Conservation (phyloP, 805 yeast genomes). For the Wickerhamomyces hampshirensis region DNA sequence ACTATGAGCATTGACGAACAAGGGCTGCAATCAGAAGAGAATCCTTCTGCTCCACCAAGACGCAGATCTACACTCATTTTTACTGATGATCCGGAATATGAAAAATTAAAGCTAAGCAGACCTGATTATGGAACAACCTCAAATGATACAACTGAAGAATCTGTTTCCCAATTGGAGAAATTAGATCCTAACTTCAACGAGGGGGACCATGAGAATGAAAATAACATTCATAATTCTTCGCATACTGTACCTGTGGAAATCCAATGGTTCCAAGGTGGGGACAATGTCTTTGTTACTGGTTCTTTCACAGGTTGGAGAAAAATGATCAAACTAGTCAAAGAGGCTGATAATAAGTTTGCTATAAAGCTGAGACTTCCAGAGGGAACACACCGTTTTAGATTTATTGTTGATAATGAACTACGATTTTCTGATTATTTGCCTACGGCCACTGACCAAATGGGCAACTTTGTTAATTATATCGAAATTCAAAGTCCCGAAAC, state of each 20-base stretch:
- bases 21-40: not conserved
- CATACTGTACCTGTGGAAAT: conserved; percentile 52
- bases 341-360: conserved; percentile 49
- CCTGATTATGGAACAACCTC: conserved; percentile 23
- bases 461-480: conserved; percentile 88
- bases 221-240: conserved; percentile 6
- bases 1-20: conserved; percentile 23
- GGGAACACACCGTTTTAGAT: conserved; percentile 90
- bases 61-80: conserved; percentile 70
- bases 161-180: conserved; percentile 9
- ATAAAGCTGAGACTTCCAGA: conserved; percentile 76
- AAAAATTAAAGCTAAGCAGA: conserved; percentile 39
- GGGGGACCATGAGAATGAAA: conserved; percentile 6
- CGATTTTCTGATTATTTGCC: conserved; percentile 84
- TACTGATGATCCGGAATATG: conserved; percentile 61
- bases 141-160: conserved; percentile 9
- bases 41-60: conserved; percentile 28
- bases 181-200: conserved; percentile 4
- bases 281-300: conserved; percentile 92
- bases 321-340: conserved; percentile 79
- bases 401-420: conserved; percentile 90
- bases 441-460: conserved; percentile 97
- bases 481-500: conserved; percentile 48
- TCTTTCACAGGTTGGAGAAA: conserved; percentile 98
- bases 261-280: conserved; percentile 96